Evolutionary conservation across 1,284 basidiomycete species (phyloP), one percentile per base, ranked within the genome.

Genomic region (Fomes fomentarius): DNA sequence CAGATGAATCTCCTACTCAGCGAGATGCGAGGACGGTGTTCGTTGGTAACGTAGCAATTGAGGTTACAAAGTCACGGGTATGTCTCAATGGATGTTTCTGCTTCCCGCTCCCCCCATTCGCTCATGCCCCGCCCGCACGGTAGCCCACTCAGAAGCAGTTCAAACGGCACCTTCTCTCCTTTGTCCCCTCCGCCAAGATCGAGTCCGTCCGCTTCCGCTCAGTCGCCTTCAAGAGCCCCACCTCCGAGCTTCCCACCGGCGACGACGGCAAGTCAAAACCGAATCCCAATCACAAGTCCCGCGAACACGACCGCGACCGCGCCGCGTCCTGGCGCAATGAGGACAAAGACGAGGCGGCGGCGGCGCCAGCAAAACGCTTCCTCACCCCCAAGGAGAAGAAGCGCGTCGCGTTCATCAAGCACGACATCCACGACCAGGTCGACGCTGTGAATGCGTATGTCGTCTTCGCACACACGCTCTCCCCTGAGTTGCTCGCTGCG

Each of bases 131-230:
- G 21, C 50, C 33, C 19, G 11, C 21, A 40, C 25, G 15, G 3
- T 52, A 90, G 86, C 74, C 79, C 22, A 61, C 81, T 28, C 73
- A 81, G 71, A 91, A 91, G 64, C 81, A 84, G 63, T 74, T 95
- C 19, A 84, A 84, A 56, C 78, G 82, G 26, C 89, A 94, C 67
- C 79, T 96, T 57, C 74, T 91, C 22, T 75, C 83, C 1, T 80
- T 83, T 55, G 79, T 89, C 1, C 85, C 91, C 11, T 70, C 77
- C 0, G 84, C 89, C 52, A 91, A 89, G 74, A 87, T 95, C 57
- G 94, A 96, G 69, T 94, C 92, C 3, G 81, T 85, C n/a, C 90
- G 94, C 48, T 94, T 94, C 76, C 91, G 94, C 48, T 95, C 93
- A 15, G 83, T 96, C 38, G 87, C 94, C 0, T 96, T 96, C 74